Evolutionary conservation across 129 eudicot species (phyloP).

Genomic region (Escallonia rubra): DNA sequence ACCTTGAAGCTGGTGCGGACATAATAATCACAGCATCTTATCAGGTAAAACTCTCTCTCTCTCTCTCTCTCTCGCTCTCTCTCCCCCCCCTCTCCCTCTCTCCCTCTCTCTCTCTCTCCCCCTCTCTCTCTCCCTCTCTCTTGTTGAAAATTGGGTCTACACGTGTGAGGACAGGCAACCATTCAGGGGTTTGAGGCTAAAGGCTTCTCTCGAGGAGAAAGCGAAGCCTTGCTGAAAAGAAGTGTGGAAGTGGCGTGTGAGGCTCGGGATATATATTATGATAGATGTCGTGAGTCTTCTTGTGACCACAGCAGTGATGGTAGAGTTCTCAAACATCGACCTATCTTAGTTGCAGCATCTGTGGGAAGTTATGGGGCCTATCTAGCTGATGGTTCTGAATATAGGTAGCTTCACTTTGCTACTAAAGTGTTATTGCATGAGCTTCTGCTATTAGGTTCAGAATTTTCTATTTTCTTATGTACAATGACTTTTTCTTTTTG

Average conservation of each 20-base stretch:
- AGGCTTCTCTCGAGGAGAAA: constrained; percentile 76
- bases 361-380: constrained; percentile 99
- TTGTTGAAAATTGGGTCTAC: neutral
- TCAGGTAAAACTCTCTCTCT: constrained; percentile 48
- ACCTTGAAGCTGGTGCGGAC: constrained; percentile 99
- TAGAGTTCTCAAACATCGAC: constrained; percentile 62
- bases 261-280: constrained; percentile 74
- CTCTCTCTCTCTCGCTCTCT: neutral
- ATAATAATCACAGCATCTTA: constrained; percentile 90
- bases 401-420: constrained; percentile 39
- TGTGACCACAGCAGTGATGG: constrained; percentile 26
- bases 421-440: neutral
- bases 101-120: neutral
- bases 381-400: constrained; percentile 99
- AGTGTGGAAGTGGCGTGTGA: constrained; percentile 92
- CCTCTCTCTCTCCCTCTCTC: neutral
- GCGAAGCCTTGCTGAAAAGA: constrained; percentile 73
- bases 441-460: neutral
- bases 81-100: neutral
- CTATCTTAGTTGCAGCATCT: constrained; percentile 88
- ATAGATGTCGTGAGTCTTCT: constrained; percentile 43
- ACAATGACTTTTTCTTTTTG: constrained; percentile 4
- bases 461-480: neutral
- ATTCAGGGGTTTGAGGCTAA: constrained; percentile 88
- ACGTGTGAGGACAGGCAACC: constrained; percentile 61